These are phyloP conservation scores for Eimeria necatrix DNA, from an alignment of 169 alveolate genomes.

Conservation along the genomic window DNA sequence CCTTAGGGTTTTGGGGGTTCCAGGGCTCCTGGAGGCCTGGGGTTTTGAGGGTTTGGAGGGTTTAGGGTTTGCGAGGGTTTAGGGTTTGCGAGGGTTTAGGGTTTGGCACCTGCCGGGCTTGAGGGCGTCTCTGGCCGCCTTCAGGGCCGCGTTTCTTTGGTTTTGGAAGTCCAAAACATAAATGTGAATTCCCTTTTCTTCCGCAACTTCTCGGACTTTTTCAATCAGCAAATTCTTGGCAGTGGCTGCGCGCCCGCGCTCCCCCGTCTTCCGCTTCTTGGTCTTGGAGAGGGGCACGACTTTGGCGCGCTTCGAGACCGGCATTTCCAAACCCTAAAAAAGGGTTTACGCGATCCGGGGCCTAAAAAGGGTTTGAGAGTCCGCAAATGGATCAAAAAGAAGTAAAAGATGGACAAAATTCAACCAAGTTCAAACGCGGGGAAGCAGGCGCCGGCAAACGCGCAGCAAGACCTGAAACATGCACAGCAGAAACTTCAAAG, in stretches of 20 bases:
- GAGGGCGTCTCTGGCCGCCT: conserved; percentile 31
- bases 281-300: conserved; percentile 58
- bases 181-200: conserved; percentile 59
- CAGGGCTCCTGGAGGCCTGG: too few relatives aligned
- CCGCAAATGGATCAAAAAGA: neutral
- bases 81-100: too few relatives aligned
- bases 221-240: conserved; percentile 51
- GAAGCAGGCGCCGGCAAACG: neutral
- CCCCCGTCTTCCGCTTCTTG: conserved; percentile 22
- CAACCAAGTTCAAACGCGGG: neutral
- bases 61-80: too few relatives aligned
- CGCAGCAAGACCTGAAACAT: neutral
- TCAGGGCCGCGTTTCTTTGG: conserved; percentile 44
- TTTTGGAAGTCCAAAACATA: conserved; percentile 72
- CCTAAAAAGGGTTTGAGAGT: neutral
- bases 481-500: too few relatives aligned
- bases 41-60: too few relatives aligned
- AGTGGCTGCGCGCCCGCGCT: neutral
- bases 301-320: conserved; percentile 64
- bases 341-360: neutral
- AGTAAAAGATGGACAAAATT: too few relatives aligned
- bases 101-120: conserved; percentile 67
- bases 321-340: conserved; percentile 20
- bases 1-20: too few relatives aligned
- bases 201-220: neutral